Evolutionary conservation across 2,329 filamentous ascomycete genomes (phyloP).

Genomic region (Paecilomyces formosus): DNA sequence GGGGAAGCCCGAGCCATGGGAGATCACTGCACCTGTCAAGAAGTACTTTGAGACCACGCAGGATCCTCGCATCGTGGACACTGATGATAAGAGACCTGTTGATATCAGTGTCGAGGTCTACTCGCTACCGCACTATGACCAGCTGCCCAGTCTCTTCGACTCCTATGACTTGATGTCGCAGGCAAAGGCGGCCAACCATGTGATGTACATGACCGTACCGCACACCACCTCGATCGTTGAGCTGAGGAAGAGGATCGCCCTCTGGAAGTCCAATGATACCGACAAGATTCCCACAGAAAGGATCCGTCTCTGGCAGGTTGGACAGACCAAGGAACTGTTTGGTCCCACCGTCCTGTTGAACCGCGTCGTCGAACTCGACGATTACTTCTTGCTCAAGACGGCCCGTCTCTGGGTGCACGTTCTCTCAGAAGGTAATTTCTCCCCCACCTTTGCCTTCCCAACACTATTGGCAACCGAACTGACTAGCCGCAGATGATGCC

Average conservation of each 20-base stretch:
- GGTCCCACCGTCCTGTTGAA: constrained; percentile 27
- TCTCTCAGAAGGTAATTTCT: constrained; percentile 25
- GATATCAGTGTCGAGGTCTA: constrained; percentile 35
- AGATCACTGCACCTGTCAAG: constrained; percentile 33
- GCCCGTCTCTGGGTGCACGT: constrained; percentile 33
- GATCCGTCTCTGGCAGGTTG: constrained; percentile 35
- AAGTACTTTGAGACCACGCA: constrained; percentile 30
- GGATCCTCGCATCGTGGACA: constrained; percentile 9
- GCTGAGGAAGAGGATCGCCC: constrained; percentile 29
- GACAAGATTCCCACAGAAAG: constrained; percentile 21
- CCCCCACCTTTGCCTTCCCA: background rate
- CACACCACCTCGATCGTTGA: constrained; percentile 25
- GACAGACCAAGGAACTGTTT: constrained; percentile 23
- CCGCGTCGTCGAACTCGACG: constrained; percentile 24
- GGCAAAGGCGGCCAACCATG: constrained; percentile 24
- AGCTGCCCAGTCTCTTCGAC: constrained; percentile 33
- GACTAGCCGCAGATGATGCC: constrained; percentile 19
- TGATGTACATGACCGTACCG: constrained; percentile 29
- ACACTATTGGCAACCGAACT: constrained; percentile 1
- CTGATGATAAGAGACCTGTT: constrained; percentile 7
- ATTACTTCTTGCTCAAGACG: constrained; percentile 16
- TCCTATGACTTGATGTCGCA: constrained; percentile 36
- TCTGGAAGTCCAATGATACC: constrained; percentile 19
- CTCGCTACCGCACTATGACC: constrained; percentile 24
- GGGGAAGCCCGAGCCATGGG: constrained; percentile 41